Base-by-base conservation (phyloP, 257 asterid species). In the Nicotiana otophora region DNA sequence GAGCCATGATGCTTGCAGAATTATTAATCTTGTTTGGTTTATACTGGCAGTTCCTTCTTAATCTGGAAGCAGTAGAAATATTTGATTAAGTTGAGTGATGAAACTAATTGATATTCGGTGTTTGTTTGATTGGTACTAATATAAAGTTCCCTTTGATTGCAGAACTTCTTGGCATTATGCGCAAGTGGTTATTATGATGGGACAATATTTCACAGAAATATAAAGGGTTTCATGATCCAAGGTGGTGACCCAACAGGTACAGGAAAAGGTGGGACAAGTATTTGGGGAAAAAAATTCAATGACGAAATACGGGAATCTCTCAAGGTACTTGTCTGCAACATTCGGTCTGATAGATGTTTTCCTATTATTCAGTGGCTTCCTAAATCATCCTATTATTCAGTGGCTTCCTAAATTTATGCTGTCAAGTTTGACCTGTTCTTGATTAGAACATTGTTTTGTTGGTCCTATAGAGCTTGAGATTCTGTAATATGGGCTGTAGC, bases 161-260 rank as follows among this genome's bases (percentile, higher is more conserved):
- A 96, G 98, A 94, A 94, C 87, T 94, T 94, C 88, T 85, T 96
- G 93, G 98, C 98, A 20, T 86, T 93, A 14, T 92, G 94, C 82
- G 97, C 98, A 20, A 94, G 98, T 87, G 95, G 98, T 81, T 94
- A 93, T 84, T 96, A 96, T 31, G 99, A 96, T 82, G 97, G 95
- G 58, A 96, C 98, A 87, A 90, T 93, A 89, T 96, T 96, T 68
- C 99, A 96, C 80, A 90, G 99, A 86, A 96, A 96, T 80, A 96
- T 96, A 23, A 93, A 96, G 88, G 94, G 92, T 65, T 96, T 96
- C 92, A 96, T 96, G 97, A 93, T 96, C 86, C 99, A 96, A 92
- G 99, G 97, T 69, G 99, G 99, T 63, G 99, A 94, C 83, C 98
- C 99, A 20, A 94, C 98, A 62, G 93, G 91, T 83, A 94, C 98